Conservation (phyloP, 441 rosid species). For the Corymbia calophylla region DNA sequence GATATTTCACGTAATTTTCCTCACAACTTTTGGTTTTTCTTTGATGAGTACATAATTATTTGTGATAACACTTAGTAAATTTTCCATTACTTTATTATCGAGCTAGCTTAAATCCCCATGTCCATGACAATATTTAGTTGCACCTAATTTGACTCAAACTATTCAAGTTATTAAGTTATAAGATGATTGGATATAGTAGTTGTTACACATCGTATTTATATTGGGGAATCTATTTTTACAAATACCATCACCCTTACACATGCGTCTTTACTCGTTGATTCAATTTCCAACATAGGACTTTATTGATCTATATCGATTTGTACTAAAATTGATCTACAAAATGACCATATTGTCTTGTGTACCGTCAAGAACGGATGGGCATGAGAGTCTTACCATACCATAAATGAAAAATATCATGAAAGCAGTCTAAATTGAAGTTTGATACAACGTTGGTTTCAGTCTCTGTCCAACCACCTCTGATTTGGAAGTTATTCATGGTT, state of each 20-base stretch:
- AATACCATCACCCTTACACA: background rate
- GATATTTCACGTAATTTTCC: background rate
- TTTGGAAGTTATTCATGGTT: background rate
- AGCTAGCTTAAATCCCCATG: background rate
- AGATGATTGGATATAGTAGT: background rate
- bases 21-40: background rate
- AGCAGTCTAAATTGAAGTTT: background rate
- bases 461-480: background rate
- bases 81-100: too few relatives aligned
- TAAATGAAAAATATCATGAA: background rate
- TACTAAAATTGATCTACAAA: background rate
- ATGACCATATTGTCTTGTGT: background rate
- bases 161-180: background rate
- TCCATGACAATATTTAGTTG: background rate
- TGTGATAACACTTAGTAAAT: background rate
- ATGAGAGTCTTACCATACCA: background rate
- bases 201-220: rapidly evolving
- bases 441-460: background rate
- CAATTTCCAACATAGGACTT: rapidly evolving
- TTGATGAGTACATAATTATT: background rate
- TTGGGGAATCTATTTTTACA: rapidly evolving
- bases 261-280: background rate
- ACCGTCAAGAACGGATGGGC: background rate
- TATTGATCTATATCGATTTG: background rate
- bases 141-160: background rate